Conservation (phyloP, 2,329 filamentous ascomycete species). For the Hypoxylon sp. region DNA sequence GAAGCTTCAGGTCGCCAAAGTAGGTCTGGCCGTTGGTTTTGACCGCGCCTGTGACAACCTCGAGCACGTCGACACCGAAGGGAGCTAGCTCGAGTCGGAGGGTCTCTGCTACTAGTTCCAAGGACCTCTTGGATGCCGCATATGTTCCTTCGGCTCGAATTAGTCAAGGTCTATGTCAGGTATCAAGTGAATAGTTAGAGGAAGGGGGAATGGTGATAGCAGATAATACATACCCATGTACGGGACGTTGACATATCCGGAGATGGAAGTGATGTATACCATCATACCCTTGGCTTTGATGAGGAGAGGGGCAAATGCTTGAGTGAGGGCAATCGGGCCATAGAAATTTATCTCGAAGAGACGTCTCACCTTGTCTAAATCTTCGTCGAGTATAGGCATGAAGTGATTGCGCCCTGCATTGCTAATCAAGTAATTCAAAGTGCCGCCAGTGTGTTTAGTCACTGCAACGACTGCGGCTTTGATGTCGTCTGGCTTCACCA, state of each 20-base stretch:
- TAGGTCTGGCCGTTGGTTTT: conserved; percentile 41
- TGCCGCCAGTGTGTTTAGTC: conserved; percentile 32
- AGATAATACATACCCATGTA: conserved; percentile 35
- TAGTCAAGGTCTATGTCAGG: neutral
- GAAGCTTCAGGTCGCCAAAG: conserved; percentile 40
- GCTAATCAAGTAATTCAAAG: conserved; percentile 39
- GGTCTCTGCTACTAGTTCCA: conserved; percentile 41
- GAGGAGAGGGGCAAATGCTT: conserved; percentile 42
- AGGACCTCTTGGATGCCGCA: conserved; percentile 41
- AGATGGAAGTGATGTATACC: conserved; percentile 40
- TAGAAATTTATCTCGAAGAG: conserved; percentile 46
- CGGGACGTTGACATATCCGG: conserved; percentile 39
- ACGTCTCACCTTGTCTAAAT: conserved; percentile 30
- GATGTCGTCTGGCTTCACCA: conserved; percentile 36
- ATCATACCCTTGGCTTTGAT: conserved; percentile 43
- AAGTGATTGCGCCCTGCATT: conserved; percentile 43
- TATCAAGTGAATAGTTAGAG: neutral
- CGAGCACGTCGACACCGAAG: conserved; percentile 41
- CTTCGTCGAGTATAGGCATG: conserved; percentile 41
- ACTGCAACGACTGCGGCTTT: conserved; percentile 35
- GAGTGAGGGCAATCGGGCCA: conserved; percentile 41
- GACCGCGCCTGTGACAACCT: conserved; percentile 40
- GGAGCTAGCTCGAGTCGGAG: conserved; percentile 41
- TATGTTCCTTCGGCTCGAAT: conserved; percentile 34
- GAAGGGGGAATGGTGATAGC: neutral